Conservation (phyloP, 768 basidiomycete species). For the Candolleomyces efflorescens region DNA sequence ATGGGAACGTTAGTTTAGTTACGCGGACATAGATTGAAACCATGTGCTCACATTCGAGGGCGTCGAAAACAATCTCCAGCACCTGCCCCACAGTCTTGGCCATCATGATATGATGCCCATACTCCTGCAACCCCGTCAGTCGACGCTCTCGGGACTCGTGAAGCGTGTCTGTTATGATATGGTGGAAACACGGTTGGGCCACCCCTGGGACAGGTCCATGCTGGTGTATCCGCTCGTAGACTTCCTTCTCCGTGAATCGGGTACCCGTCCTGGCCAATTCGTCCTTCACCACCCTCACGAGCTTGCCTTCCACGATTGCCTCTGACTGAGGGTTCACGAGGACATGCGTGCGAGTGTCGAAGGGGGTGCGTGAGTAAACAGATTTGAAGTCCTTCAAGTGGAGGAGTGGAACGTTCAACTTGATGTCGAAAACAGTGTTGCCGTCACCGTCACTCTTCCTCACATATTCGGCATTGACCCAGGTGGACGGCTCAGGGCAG, state of each 20-base stretch:
- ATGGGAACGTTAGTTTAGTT: too few species aligned
- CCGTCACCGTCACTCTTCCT: too few species aligned
- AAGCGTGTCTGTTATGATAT: neutral
- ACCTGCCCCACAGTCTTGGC: neutral
- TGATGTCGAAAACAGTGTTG: neutral
- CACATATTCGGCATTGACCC: too few species aligned
- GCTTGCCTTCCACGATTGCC: neutral
- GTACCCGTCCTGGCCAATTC: neutral
- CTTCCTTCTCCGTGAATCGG: neutral
- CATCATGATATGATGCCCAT: neutral
- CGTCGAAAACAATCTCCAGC: too few species aligned
- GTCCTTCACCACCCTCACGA: neutral
- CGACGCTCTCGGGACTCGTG: neutral
- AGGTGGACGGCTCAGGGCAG: too few species aligned
- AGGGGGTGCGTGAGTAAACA: neutral
- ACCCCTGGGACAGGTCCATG: neutral
- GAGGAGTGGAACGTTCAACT: too few species aligned
- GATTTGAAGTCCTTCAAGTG: neutral
- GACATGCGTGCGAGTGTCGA: neutral
- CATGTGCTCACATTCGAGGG: too few species aligned
- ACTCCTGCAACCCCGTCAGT: neutral
- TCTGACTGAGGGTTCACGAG: neutral
- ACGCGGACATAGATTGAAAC: too few species aligned
- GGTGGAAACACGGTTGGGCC: neutral
- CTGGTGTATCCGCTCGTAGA: neutral